Conservation (phyloP, 768 basidiomycete species). For the Hygrophoropsis aurantiaca region DNA sequence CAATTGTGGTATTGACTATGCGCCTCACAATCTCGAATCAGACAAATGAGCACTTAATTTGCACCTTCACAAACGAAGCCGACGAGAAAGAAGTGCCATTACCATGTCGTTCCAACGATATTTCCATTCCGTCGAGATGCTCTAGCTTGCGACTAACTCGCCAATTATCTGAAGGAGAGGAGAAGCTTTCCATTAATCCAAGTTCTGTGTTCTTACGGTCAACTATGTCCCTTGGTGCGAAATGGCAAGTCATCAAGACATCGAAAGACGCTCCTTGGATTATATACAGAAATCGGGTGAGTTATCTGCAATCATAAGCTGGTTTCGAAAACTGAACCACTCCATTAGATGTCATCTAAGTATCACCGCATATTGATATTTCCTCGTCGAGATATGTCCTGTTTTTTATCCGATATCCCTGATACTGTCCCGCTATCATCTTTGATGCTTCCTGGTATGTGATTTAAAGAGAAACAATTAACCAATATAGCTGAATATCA, state of each 20-base stretch:
- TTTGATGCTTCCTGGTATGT: slow-evolving; percentile 73
- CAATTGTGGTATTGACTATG: slow-evolving; percentile 11
- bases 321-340: slow-evolving; percentile 1
- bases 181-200: slow-evolving; percentile 4
- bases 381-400: slow-evolving; percentile 54
- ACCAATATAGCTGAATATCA: slow-evolving; percentile 4
- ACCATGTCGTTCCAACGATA: slow-evolving; percentile 21
- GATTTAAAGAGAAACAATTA: slow-evolving; percentile 12
- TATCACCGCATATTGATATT: slow-evolving; percentile 55
- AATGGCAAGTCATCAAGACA: slow-evolving; percentile 46
- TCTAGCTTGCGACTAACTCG: slow-evolving; percentile 16
- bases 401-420: slow-evolving; percentile 63
- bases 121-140: slow-evolving; percentile 17
- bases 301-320: slow-evolving; percentile 15
- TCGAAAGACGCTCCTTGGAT: slow-evolving; percentile 54
- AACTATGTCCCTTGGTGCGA: slow-evolving; percentile 27
- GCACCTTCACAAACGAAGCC: slow-evolving; percentile 7
- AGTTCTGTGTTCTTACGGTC: slow-evolving; percentile 18
- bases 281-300: slow-evolving; percentile 54
- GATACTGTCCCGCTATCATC: slow-evolving; percentile 69
- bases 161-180: slow-evolving; percentile 18
- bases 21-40: slow-evolving; percentile 37
- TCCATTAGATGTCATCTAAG: slow-evolving; percentile 43
- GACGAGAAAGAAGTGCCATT: slow-evolving; percentile 14
- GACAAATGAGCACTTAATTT: slow-evolving; percentile 28